These are phyloP conservation scores for Phyllosticta citrichinensis DNA, from an alignment of 2,329 filamentous ascomycete species.

Conservation along the genomic window DNA sequence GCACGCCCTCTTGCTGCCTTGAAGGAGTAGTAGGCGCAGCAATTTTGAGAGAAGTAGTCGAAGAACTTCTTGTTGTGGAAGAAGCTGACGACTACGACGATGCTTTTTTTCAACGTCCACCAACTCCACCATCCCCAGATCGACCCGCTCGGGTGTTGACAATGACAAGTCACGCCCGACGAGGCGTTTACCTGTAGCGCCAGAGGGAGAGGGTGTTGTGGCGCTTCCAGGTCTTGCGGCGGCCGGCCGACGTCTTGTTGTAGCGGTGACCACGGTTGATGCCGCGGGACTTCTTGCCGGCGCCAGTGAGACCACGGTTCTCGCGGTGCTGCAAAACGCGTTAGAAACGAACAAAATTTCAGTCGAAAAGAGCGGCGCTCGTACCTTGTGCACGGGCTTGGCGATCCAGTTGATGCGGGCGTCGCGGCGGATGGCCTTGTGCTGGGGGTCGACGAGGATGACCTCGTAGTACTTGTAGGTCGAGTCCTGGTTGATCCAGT, in stretches of 20 bases:
- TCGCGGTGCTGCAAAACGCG: slow-evolving; percentile 73
- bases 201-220: slow-evolving; percentile 99
- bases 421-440: slow-evolving; percentile 99
- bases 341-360: neutral
- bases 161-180: slow-evolving; percentile 1
- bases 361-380: too few relatives aligned
- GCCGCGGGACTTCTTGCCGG: slow-evolving; percentile 98
- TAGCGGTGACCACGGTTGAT: slow-evolving; percentile 98
- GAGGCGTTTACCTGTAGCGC: slow-evolving; percentile 75
- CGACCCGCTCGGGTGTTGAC: neutral
- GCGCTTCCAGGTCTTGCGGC: slow-evolving; percentile 99
- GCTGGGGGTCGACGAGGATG: slow-evolving; percentile 98
- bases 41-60: neutral
- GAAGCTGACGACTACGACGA: neutral
- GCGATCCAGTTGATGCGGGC: slow-evolving; percentile 99
- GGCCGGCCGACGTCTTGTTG: slow-evolving; percentile 95
- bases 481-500: slow-evolving; percentile 99
- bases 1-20: too few relatives aligned
- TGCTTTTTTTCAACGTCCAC: slow-evolving; percentile 6
- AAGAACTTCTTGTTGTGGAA: neutral
- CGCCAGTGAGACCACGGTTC: slow-evolving; percentile 90
- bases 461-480: slow-evolving; percentile 99
- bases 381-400: slow-evolving; percentile 91
- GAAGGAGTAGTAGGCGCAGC: too few relatives aligned
- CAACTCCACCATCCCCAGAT: slow-evolving; percentile 2